These are phyloP conservation scores for Agarophyton chilense DNA, from an alignment of 23 red algal genomes.

Conservation along the genomic window DNA sequence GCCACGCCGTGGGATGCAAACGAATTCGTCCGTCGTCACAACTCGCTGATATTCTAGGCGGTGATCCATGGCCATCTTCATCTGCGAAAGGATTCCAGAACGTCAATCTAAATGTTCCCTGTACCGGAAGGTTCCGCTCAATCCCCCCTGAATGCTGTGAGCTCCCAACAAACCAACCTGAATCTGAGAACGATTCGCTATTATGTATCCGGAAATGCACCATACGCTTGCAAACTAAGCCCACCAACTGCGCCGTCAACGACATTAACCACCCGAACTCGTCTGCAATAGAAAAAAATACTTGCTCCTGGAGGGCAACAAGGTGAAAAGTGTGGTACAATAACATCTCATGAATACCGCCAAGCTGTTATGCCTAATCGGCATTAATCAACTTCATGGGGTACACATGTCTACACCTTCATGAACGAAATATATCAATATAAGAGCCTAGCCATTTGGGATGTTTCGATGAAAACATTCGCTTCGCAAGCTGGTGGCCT, in stretches of 20 bases:
- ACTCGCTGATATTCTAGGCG: neutral
- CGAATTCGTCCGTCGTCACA: neutral
- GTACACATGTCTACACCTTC: neutral
- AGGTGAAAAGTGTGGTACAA: neutral
- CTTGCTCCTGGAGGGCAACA: neutral
- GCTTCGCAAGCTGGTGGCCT: too few relatives aligned
- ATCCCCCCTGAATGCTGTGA: slow-evolving; percentile 3
- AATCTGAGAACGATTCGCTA: neutral
- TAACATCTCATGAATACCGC: neutral
- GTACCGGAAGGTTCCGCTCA: slow-evolving; percentile 5
- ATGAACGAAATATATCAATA: neutral
- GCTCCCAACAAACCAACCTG: neutral
- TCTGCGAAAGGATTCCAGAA: slow-evolving; percentile 32
- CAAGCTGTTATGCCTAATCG: neutral
- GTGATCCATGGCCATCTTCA: slow-evolving; percentile 38
- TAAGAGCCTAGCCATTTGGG: too few relatives aligned
- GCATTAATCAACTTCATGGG: neutral
- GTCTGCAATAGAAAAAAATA: neutral
- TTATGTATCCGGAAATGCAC: neutral
- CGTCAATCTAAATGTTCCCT: slow-evolving; percentile 9
- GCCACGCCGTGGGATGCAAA: neutral
- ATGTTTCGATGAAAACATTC: too few relatives aligned
- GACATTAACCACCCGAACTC: neutral
- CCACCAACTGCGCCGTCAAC: neutral
- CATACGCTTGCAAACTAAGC: neutral